phyloP scores from a whole-genome alignment of 2,329 filamentous ascomycete genomes.

The Trichoderma endophyticum region DNA sequence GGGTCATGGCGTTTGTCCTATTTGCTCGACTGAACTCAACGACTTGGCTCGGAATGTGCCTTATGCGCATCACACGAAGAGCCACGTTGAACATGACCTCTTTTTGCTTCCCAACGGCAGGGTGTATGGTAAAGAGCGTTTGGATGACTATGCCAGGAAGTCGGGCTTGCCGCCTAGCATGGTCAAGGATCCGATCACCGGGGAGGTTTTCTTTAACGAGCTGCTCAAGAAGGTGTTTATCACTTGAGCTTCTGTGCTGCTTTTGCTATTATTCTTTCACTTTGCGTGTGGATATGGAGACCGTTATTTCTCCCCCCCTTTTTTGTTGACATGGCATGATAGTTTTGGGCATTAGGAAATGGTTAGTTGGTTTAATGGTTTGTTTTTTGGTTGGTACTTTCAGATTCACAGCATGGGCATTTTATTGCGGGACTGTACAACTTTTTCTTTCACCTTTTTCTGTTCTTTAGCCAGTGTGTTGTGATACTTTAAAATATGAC shows the following conservation, averaged over 20 bases:
- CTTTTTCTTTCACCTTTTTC: background rate
- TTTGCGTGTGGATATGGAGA: background rate
- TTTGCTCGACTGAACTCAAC: conserved; percentile 94
- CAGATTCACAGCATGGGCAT: background rate
- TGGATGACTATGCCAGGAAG: conserved; percentile 77
- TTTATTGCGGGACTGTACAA: background rate
- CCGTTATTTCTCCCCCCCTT: background rate
- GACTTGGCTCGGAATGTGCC: conserved; percentile 84
- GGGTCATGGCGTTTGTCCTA: conserved; percentile 80
- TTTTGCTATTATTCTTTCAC: background rate
- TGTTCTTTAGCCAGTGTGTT: background rate
- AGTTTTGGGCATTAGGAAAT: background rate
- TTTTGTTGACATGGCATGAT: background rate
- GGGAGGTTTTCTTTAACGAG: conserved; percentile 59
- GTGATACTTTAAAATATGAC: background rate
- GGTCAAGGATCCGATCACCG: conserved; percentile 76
- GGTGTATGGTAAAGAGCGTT: conserved; percentile 73
- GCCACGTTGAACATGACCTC: conserved; percentile 83
- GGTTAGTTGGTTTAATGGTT: background rate
- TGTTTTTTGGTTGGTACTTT: background rate
- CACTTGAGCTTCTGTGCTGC: conserved; percentile 47
- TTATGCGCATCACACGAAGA: conserved; percentile 93
- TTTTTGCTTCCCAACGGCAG: conserved; percentile 83
- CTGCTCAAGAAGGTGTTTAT: conserved; percentile 87
- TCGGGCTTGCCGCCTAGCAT: conserved; percentile 63